Base-by-base conservation (phyloP, 371 early-diverging fungal genomes). In the Actinomucor elegans region DNA sequence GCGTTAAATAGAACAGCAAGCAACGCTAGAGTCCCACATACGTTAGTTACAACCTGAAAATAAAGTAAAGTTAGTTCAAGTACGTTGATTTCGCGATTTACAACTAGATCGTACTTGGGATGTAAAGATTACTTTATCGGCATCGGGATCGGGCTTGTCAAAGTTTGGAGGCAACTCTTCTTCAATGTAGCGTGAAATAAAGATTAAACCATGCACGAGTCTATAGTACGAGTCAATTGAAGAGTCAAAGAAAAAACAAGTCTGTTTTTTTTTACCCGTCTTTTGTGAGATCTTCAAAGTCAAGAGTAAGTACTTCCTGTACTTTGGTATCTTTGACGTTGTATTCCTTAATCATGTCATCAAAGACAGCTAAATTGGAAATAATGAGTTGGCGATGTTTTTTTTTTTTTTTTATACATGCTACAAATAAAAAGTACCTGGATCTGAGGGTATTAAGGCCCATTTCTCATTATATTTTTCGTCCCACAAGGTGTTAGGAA, bases 361-460 rank as follows among this genome's bases (percentile, higher is more conserved):
- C 34, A 21, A 62, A 62, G 6, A 57, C 17, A 14, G 42, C 62
- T 62, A 26, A 15, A 3, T 14, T 4, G n/a, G n/a, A n/a, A n/a
- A 21, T n/a, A 20, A 11, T 3, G 20, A 9, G 15, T 29, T 12
- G 3, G 26, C 31, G 11, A 36, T 23, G 26, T 14, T 33, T 29
- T 15, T 11, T 20, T n/a, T 4, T 29, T 0, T 9, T 5, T 5
- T 24, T 6, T 14, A 9, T 6, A 1, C 18, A 7, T 8, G 14
- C 15, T 28, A 9, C 12, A 27, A 4, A 15, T 33, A 27, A 26
- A 7, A 20, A 11, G 15, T 44, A 62, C 57, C 62, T 31, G 57
- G 62, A 32, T 62, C 62, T n/a, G 62, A 62, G 17, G 57, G 42
- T 11, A 62, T 47, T 15, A 62, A 48, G 17, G 48, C 43, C 62